phyloP scores from a whole-genome alignment of 2,329 filamentous ascomycete genomes.

The Tolypocladium capitatum region DNA sequence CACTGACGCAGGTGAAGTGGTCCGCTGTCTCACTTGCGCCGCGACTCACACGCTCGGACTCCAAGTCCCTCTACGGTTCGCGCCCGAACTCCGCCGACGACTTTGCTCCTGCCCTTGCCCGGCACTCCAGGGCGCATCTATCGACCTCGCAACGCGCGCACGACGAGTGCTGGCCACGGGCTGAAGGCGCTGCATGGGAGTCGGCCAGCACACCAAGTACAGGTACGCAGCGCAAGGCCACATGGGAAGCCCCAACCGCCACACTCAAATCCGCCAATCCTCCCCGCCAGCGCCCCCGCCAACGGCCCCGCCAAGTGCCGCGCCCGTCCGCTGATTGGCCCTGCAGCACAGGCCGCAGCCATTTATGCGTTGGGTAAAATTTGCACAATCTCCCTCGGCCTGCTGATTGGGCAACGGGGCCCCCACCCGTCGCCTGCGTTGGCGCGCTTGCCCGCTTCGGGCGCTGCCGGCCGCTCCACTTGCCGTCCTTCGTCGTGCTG shows the following conservation, averaged over 20 bases:
- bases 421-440: too few relatives aligned
- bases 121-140: not conserved
- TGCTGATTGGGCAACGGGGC: constrained; percentile 4
- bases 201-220: not conserved
- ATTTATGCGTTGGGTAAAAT: constrained; percentile 10
- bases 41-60: too few relatives aligned
- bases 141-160: not conserved
- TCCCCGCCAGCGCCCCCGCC: not conserved
- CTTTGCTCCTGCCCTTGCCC: not conserved
- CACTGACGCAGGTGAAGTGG: not conserved
- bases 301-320: not conserved
- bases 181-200: not conserved
- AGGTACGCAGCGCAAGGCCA: not conserved
- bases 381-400: constrained; percentile 15
- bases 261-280: not conserved
- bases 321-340: not conserved
- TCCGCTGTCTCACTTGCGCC: not conserved
- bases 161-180: not conserved
- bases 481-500: too few relatives aligned
- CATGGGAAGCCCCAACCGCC: not conserved
- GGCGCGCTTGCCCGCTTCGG: constrained; percentile 5
- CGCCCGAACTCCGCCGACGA: not conserved
- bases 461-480: not conserved
- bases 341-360: too few relatives aligned
- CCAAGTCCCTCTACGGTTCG: not conserved